These are phyloP conservation scores for Fraxinus sp. DNA, from an alignment of 305 asterid species.

Conservation along the genomic window DNA sequence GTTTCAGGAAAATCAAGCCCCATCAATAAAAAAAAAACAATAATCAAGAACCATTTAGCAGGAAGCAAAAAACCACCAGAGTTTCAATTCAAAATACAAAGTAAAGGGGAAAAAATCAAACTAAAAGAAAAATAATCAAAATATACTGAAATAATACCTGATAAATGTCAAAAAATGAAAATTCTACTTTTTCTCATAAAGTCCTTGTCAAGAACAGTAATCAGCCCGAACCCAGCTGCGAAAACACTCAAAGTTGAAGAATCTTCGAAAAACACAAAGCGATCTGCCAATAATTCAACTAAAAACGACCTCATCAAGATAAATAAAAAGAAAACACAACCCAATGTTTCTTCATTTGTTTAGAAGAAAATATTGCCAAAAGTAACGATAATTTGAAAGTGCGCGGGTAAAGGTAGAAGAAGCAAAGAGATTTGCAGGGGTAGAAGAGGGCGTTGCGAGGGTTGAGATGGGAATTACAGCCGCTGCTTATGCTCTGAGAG, in stretches of 20 bases:
- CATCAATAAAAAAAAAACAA: constrained; percentile 14
- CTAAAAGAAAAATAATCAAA: background rate
- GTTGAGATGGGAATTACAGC: constrained; percentile 57
- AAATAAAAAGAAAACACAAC: constrained; percentile 6
- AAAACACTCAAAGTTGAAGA: constrained; percentile 19
- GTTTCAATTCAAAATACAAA: constrained; percentile 16
- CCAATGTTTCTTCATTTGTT: constrained; percentile 4
- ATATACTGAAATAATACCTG: constrained; percentile 23
- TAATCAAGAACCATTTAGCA: constrained; percentile 8
- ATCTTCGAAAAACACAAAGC: constrained; percentile 9
- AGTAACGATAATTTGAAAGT: constrained; percentile 48
- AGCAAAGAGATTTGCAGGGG: constrained; percentile 52
- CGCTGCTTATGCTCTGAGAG: constrained; percentile 35
- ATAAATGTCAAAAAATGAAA: background rate
- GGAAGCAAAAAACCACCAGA: constrained; percentile 6
- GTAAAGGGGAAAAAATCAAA: constrained; percentile 13
- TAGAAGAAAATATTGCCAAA: background rate
- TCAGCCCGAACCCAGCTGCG: constrained; percentile 23
- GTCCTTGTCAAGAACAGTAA: background rate
- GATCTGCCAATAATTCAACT: constrained; percentile 20
- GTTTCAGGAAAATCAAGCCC: background rate
- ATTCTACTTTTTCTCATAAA: constrained; percentile 20
- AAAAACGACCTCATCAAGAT: background rate
- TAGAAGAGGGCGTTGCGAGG: constrained; percentile 62
- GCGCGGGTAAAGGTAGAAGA: constrained; percentile 64